Percentiles rank a stretch among this genome's conserved stretches.
Evolutionary conservation across 176 grass and related monocot genomes (phyloP).

Genomic region (Juncus effusus): DNA sequence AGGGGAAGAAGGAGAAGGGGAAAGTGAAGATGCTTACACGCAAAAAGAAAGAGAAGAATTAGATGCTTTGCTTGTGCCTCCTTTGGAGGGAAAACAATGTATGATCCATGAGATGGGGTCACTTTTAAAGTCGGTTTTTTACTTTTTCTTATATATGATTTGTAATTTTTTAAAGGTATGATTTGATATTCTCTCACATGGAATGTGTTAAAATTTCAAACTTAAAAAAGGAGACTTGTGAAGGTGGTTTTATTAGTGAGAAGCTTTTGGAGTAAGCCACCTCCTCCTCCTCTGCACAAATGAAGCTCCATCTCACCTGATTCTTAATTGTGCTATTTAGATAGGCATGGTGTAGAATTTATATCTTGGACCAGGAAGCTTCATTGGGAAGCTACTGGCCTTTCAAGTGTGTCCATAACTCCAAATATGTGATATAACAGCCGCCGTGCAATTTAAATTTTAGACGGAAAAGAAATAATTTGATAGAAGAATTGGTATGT

Average conservation of each 20-base stretch:
- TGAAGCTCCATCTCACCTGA: not conserved
- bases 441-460: no score
- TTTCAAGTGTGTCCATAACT: not conserved
- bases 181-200: not conserved
- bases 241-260: not conserved
- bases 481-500: no score
- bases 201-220: conserved; percentile 2
- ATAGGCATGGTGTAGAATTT: not conserved
- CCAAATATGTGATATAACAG: not conserved
- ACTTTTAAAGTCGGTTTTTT: conserved; percentile 26
- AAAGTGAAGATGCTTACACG: conserved; percentile 63
- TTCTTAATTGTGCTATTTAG: not conserved
- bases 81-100: conserved; percentile 57
- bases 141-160: conserved; percentile 10
- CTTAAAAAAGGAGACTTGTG: conserved; percentile 5
- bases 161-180: conserved; percentile 8
- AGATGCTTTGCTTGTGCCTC: conserved; percentile 69
- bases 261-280: conserved; percentile 27
- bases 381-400: conserved; percentile 1
- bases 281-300: conserved; percentile 1
- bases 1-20: not conserved
- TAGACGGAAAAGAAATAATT: no score
- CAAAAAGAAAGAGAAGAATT: conserved; percentile 49
- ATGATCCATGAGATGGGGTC: conserved; percentile 23
- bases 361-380: conserved; percentile 17